Percentiles rank a stretch among this genome's conserved stretches.
phyloP scores from a whole-genome alignment of 768 basidiomycete species.

The Leccinum olivaceopallidum region DNA sequence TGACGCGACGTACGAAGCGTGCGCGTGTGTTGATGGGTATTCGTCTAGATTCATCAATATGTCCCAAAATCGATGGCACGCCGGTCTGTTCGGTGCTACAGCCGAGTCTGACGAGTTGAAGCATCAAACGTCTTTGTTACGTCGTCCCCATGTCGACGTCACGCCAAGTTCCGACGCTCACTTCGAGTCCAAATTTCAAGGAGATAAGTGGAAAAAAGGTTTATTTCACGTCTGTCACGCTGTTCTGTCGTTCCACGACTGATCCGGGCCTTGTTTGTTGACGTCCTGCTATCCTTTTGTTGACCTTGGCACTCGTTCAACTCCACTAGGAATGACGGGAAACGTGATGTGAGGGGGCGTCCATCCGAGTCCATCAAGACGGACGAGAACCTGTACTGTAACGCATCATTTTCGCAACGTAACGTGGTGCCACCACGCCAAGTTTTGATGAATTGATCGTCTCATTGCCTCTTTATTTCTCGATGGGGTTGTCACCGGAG shows the following conservation, averaged over 20 bases:
- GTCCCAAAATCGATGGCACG: neutral
- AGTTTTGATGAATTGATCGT: neutral
- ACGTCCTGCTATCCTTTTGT: neutral
- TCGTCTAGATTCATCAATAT: neutral
- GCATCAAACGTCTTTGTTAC: neutral
- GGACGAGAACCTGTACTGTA: neutral
- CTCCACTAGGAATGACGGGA: neutral
- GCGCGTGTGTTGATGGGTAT: neutral
- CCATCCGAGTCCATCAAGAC: neutral
- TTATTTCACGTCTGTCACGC: neutral
- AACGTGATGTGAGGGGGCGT: neutral
- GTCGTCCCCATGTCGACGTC: neutral
- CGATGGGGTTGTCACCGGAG: neutral
- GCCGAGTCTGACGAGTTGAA: neutral
- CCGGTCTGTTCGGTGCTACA: neutral
- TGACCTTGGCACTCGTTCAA: neutral
- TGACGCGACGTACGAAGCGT: neutral
- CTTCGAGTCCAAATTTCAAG: neutral
- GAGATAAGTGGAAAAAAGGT: neutral
- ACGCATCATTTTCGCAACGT: neutral
- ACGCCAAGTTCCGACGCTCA: neutral
- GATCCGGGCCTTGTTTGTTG: neutral
- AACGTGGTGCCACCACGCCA: neutral
- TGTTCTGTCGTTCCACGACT: neutral
- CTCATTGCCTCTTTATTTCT: neutral